These are phyloP conservation scores for Amaranthus palmeri DNA, from an alignment of 148 eudicot species.

Conservation along the genomic window DNA sequence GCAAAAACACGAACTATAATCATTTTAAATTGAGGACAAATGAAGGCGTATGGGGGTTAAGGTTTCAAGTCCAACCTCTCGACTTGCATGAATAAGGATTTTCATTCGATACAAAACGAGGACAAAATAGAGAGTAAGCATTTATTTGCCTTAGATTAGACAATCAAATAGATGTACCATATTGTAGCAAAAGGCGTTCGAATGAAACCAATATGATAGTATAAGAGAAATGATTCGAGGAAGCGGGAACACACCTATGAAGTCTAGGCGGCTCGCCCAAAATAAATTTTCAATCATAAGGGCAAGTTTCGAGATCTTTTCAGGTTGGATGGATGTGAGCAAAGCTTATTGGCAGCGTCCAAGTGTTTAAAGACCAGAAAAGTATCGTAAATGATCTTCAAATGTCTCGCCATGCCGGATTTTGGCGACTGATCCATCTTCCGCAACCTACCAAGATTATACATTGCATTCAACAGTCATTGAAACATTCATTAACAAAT, in stretches of 20 bases:
- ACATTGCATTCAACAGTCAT: not conserved
- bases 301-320: not conserved
- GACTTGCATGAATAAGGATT: no score
- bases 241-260: not conserved
- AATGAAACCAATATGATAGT: no score
- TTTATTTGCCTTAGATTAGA: no score
- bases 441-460: constrained; percentile 43
- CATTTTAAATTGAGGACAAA: no score
- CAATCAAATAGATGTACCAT: no score
- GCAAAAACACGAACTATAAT: no score
- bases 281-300: constrained; percentile 1
- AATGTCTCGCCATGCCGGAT: constrained; percentile 83
- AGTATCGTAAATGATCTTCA: constrained; percentile 69
- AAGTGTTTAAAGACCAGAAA: constrained; percentile 46
- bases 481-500: not conserved
- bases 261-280: not conserved
- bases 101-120: no score
- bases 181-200: no score
- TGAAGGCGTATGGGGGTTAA: no score
- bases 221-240: no score
- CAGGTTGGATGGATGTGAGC: not conserved
- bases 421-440: constrained; percentile 70
- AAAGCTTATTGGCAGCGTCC: not conserved
- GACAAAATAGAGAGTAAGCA: no score
- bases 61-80: no score